phyloP scores from a whole-genome alignment of 2,329 filamentous ascomycete species.

The Exophiala sideris region DNA sequence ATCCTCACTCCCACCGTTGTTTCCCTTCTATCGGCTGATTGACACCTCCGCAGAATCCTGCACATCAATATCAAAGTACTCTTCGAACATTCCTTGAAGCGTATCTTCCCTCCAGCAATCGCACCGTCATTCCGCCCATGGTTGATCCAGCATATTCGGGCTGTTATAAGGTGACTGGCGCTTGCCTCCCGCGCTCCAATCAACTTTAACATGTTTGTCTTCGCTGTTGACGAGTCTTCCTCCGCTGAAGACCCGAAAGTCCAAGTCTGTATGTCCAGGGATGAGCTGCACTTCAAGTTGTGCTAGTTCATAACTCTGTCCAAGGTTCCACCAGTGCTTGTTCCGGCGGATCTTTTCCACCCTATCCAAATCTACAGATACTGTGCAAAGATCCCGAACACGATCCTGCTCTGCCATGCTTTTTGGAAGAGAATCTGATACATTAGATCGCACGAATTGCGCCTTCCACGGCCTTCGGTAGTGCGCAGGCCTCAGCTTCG shows the following conservation, averaged over 20 bases:
- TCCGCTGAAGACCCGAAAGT: constrained; percentile 36
- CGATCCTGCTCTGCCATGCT: constrained; percentile 27
- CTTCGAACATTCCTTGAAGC: too few relatives aligned
- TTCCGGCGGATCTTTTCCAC: constrained; percentile 37
- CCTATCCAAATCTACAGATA: constrained; percentile 31
- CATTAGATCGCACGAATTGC: constrained; percentile 35
- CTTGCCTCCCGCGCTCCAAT: constrained; percentile 24
- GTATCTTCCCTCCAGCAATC: too few relatives aligned
- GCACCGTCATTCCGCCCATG: too few relatives aligned
- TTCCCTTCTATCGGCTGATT: too few relatives aligned
- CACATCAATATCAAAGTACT: too few relatives aligned
- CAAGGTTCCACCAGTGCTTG: constrained; percentile 35
- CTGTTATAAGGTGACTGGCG: too few relatives aligned
- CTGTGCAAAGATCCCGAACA: constrained; percentile 31
- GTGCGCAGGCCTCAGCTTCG: constrained; percentile 25
- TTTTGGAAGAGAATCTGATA: constrained; percentile 28
- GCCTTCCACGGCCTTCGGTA: constrained; percentile 30
- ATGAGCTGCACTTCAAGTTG: constrained; percentile 35
- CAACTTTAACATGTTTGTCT: constrained; percentile 34
- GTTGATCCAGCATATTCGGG: too few relatives aligned
- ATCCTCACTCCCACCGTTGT: too few relatives aligned
- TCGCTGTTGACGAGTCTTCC: constrained; percentile 29
- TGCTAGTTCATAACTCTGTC: constrained; percentile 33
- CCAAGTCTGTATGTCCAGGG: constrained; percentile 35
- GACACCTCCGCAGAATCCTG: too few relatives aligned